A percentile compares a stretch with the other conserved stretches of the same genome.
These are phyloP conservation scores for Pyrrhoderma noxium DNA, from an alignment of 1,284 basidiomycete species.

Conservation along the genomic window DNA sequence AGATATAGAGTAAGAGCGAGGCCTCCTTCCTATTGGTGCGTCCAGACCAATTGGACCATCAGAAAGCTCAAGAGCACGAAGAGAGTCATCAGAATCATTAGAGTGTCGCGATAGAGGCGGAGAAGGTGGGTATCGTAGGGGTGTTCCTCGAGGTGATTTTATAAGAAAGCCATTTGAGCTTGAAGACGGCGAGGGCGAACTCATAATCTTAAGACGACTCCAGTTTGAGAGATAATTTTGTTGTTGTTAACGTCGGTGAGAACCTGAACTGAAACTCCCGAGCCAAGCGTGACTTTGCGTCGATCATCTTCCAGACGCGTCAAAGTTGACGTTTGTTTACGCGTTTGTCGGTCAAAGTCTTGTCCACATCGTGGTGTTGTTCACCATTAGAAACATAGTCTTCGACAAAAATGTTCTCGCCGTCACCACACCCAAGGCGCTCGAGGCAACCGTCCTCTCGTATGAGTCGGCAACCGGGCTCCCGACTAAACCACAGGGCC, in stretches of 20 bases:
- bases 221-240: not conserved
- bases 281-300: not conserved
- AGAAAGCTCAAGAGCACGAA: constrained; percentile 70
- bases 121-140: constrained; percentile 29
- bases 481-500: constrained; percentile 4
- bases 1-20: constrained; percentile 61
- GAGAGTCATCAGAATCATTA: constrained; percentile 62
- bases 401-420: constrained; percentile 12
- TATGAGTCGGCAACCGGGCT: not conserved
- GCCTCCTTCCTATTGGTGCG: constrained; percentile 27
- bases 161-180: constrained; percentile 14
- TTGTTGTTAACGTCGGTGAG: not conserved
- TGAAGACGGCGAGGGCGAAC: constrained; percentile 9
- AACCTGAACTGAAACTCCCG: not conserved
- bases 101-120: constrained; percentile 44
- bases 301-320: not conserved
- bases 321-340: constrained; percentile 10
- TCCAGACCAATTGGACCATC: constrained; percentile 46
- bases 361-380: not conserved
- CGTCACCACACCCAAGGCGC: constrained; percentile 10
- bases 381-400: not conserved
- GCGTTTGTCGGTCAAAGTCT: constrained; percentile 7
- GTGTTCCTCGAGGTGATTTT: constrained; percentile 14
- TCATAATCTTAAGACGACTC: constrained; percentile 2
- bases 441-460: not conserved